Base-by-base conservation (phyloP, 176 grass and related monocot species). In the Oryza australiensis region DNA sequence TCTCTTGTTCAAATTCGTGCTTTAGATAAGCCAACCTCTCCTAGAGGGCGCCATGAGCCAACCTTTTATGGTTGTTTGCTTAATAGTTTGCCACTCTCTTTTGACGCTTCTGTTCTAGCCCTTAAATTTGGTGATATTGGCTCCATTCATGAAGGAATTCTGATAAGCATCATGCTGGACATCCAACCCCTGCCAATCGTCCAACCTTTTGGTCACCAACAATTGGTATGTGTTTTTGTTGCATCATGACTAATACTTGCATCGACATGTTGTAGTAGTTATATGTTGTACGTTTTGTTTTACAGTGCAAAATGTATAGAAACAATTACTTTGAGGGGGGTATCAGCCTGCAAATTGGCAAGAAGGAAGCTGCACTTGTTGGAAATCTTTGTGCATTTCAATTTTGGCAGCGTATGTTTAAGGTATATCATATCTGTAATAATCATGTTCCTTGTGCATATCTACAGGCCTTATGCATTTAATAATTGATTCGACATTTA, bases 341-440 rank as follows among this genome's bases (percentile, higher is more conserved):
- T 80, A 57, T n/a, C 68, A 77, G 60, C 29, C 55, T 79, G 29
- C 85, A 79, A 68, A 88, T 88, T 72, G 85, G 83, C 68, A 97
- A 89, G 86, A 97, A 92, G 80, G 94, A 97, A 92, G 86, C 75
- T 66, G 83, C 76, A 55, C 82, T 82, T 42, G 90, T 97, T 76
- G 92, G 82, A 70, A 97, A 97, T 76, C 87, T 97, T 86, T 92
- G 90, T 77, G 92, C 92, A 68, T 97, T 92, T 88, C 88, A 97
- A 70, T 97, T 97, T 85, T 97, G 94, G 94, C 86, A 97, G 75
- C 83, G 80, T 28, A 81, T 90, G 7, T 94, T 97, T 82, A 97
- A 97, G 94, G 94, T 97, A 90, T 53, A 43, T 74, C 30, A 65
- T 89, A 33, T 80, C 14, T 59, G 48, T 89, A 75, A 13, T 12